Evolutionary conservation across 2,329 filamentous ascomycete genomes (phyloP), one percentile per base, ranked within the genome.

Genomic region (Fusarium multiceps): DNA sequence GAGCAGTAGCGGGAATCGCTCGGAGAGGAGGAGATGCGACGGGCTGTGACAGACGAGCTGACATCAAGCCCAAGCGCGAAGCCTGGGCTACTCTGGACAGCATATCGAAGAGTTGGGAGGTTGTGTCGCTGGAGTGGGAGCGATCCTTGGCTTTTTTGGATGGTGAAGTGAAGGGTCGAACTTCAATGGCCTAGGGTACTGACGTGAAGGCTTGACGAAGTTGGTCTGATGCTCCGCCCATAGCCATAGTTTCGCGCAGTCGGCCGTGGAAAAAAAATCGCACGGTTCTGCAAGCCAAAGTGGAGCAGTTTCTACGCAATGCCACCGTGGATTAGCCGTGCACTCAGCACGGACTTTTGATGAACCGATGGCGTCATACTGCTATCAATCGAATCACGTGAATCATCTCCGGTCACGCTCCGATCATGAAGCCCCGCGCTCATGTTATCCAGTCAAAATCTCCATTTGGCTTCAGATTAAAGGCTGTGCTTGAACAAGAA

Each of bases 81-180:
- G 76, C 75, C 66, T 74, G 75, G 69, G 75, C 77, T 70, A 78
- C 69, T 76, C 75, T 70, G 28, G 77, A 78, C 75, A 84, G 66
- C 69, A 87, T 87, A 78, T 76, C 69, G 74, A 74, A 57, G 13
- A 63, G 18, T 47, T 47, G 30, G n/a, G 41, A 50, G 56, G 34
- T 47, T 37, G 25, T 32, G 21, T 55, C 55, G 48, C 49, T 37
- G 18, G 57, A 25, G 42, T 27, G 58, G 41, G 30, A 42, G 54
- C 42, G 32, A 25, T 34, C 55, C 28, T 20, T 62, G 41, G 45
- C 32, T 48, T 58, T 45, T 45, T 32, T 71, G 32, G 59, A 64
- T 68, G 66, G 69, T 32, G 50, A 46, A 59, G 54, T 32, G 47
- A 46, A 59, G 50, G 55, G 34, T 72, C 60, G 47, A 65, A 68